A percentile compares a stretch with the other conserved stretches of the same genome.
Conservation (phyloP, 129 eudicot genomes). For the Helianthus tuberosus region DNA sequence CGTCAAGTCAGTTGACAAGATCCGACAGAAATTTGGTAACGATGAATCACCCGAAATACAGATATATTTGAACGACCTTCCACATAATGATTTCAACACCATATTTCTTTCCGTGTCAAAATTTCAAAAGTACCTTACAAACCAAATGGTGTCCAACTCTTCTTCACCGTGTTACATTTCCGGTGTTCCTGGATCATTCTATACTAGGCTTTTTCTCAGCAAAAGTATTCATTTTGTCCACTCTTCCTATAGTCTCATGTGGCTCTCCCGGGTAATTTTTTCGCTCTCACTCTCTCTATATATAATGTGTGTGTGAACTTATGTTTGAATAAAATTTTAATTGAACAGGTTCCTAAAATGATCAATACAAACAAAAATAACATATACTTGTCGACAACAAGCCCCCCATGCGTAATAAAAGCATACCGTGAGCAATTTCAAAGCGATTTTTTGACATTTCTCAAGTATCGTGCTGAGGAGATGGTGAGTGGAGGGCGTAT, state of each 20-base stretch:
- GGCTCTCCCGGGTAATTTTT: slow-evolving; percentile 21
- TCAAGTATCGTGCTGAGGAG: slow-evolving; percentile 60
- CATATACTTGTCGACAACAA: slow-evolving; percentile 59
- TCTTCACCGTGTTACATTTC: slow-evolving; percentile 48
- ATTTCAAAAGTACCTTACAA: slow-evolving; percentile 40
- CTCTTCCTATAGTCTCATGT: slow-evolving; percentile 81
- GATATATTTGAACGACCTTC: slow-evolving; percentile 76
- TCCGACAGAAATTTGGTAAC: slow-evolving; percentile 30
- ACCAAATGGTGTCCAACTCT: slow-evolving; percentile 31
- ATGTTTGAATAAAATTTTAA: background rate
- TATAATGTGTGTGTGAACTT: too few relatives aligned
- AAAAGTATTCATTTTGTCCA: slow-evolving; percentile 65
- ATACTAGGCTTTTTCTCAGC: slow-evolving; percentile 50
- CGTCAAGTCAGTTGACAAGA: slow-evolving; percentile 35
- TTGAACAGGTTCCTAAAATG: slow-evolving; percentile 60
- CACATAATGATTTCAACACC: slow-evolving; percentile 75
- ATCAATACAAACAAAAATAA: slow-evolving; percentile 52
- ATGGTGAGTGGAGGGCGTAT: slow-evolving; percentile 58
- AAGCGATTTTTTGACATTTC: slow-evolving; percentile 51
- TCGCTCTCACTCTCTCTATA: background rate
- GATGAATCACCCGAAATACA: slow-evolving; percentile 51
- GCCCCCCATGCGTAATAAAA: slow-evolving; percentile 52
- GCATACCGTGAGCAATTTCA: slow-evolving; percentile 74
- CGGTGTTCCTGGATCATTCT: slow-evolving; percentile 79
- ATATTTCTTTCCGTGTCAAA: slow-evolving; percentile 49